phyloP scores from a whole-genome alignment of 192 early-diverging fungal species.

The Radiomyces spectabilis region DNA sequence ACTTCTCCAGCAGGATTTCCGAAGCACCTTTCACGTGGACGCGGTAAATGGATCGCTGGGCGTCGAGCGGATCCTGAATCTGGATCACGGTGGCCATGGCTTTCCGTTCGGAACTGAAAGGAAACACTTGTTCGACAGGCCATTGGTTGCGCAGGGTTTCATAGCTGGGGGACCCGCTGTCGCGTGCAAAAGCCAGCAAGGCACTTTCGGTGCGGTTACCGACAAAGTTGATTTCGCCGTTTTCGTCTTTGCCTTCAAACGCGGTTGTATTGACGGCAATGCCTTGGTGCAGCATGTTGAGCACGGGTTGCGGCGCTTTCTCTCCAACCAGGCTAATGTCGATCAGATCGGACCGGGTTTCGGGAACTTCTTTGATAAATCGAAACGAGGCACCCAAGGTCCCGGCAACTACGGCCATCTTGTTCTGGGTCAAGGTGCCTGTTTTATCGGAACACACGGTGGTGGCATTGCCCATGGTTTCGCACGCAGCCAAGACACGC shows the following conservation, averaged over 20 bases:
- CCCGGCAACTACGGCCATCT: constrained; percentile 92
- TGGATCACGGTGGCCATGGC: constrained; percentile 83
- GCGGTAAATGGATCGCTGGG: constrained; percentile 38
- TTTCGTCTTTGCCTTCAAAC: constrained; percentile 48
- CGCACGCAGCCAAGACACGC: constrained; percentile 90
- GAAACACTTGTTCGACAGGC: constrained; percentile 65
- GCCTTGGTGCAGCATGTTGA: constrained; percentile 53
- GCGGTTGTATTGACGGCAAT: constrained; percentile 82
- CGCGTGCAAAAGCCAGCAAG: constrained; percentile 70
- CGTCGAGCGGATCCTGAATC: constrained; percentile 37
- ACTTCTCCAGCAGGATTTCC: constrained; percentile 71
- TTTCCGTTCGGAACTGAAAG: constrained; percentile 92
- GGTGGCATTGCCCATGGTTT: constrained; percentile 98
- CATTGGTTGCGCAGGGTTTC: constrained; percentile 52
- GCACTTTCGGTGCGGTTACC: constrained; percentile 97
- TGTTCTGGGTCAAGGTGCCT: constrained; percentile 95
- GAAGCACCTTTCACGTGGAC: constrained; percentile 93
- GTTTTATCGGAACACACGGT: constrained; percentile 99
- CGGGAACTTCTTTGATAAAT: constrained; percentile 35
- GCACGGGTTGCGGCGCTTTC: constrained; percentile 31
- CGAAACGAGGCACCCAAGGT: constrained; percentile 69
- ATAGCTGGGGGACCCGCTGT: constrained; percentile 56
- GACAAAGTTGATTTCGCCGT: constrained; percentile 48
- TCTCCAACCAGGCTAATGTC: constrained; percentile 38
- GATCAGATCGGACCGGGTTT: constrained; percentile 30